Conservation (phyloP, 805 yeast genomes). For the Ogataea naganishii region DNA sequence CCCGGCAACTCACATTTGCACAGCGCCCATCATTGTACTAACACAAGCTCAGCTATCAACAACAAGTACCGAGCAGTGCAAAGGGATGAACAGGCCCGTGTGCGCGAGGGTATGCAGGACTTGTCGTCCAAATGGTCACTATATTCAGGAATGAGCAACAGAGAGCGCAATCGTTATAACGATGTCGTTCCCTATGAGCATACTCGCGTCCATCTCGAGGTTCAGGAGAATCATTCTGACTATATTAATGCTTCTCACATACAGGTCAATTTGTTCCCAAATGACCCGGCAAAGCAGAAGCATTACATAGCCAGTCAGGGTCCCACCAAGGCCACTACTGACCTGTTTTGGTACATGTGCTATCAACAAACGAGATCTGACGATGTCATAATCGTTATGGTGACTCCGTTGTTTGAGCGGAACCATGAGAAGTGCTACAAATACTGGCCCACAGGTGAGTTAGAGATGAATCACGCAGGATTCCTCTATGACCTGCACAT, state of each 20-base stretch:
- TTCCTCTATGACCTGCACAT: conserved; percentile 4
- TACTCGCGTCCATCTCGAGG: conserved; percentile 38
- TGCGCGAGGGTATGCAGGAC: conserved; percentile 10
- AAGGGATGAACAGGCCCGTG: conserved; percentile 9
- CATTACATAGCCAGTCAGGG: conserved; percentile 71
- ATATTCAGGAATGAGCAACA: conserved; percentile 7
- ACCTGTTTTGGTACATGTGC: conserved; percentile 39
- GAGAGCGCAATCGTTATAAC: conserved; percentile 45
- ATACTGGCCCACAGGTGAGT: conserved; percentile 26
- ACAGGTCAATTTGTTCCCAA: conserved; percentile 6
- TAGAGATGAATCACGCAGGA: conserved; percentile 4
- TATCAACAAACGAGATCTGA: conserved; percentile 13
- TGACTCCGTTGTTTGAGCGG: conserved; percentile 52
- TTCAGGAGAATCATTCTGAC: conserved; percentile 18
- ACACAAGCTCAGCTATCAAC: conserved; percentile 5
- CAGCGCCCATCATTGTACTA: no score
- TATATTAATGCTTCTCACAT: conserved; percentile 31
- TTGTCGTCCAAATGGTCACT: conserved; percentile 13
- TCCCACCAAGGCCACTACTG: conserved; percentile 31
- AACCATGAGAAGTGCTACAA: conserved; percentile 30
- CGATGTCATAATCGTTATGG: conserved; percentile 53
- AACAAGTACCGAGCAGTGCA: conserved; percentile 10
- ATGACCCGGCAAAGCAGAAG: conserved; percentile 5
- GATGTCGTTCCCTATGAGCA: conserved; percentile 62
- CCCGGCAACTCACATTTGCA: no score